Evolutionary conservation across 345 rosid genomes (phyloP), one percentile per base, ranked within the genome.

Genomic region (Theobroma cacao): DNA sequence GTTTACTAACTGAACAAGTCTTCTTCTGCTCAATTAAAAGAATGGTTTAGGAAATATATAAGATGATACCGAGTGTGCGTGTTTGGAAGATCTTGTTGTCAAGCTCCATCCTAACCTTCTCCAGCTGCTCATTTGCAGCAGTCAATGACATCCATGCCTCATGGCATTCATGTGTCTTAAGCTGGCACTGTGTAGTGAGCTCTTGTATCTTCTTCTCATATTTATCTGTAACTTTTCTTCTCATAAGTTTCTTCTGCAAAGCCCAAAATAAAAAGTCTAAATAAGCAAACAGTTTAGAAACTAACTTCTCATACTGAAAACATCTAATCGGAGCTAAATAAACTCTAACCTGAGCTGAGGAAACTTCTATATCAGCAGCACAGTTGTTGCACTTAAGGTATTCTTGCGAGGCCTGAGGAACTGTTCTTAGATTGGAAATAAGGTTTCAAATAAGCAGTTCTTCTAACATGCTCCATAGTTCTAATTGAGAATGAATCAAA

Each of bases 81-180:
- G 91, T 81, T 84, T 87, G 86, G 33, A 74, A 93, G 82, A 85
- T 89, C 86, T 89, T 92, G 82, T 82, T 91, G 85, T 95, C 97
- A 20, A 95, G 98, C 68, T 93, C 99, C 96, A 95, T 93, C 80
- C 86, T 85, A 77, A 91, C 93, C 84, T 88, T 91, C 89, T 89
- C 93, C 86, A 96, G 88, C 83, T 87, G 89, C 84, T 90, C 95
- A 84, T 86, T 90, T 69, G 97, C 89, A 34, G 94, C 84, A 78
- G 94, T 84, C 76, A 96, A 81, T 65, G 98, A 92, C 97, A 92
- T 94, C 99, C 99, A 96, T 4, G 99, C 99, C 83, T 96, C 95
- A 69, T 91, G 95, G 78, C 99, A 96, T 87, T 96, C 99, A 82
- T 92, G 87, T 52, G 94, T 77, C 90, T 94, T 94, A 43, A 71